phyloP scores from a whole-genome alignment of 148 eudicot species.

The Gaultheria prostrata region DNA sequence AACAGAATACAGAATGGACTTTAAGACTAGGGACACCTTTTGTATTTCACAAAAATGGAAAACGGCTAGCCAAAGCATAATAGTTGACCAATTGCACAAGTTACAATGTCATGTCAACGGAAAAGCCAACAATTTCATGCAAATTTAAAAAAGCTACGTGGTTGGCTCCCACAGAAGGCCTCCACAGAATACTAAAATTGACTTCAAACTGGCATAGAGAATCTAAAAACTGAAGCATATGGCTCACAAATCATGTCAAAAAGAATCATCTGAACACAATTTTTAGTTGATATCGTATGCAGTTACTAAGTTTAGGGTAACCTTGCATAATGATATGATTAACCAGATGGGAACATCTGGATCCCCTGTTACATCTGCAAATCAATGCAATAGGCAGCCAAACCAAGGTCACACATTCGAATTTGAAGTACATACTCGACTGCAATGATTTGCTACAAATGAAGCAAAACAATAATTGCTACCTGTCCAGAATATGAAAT shows the following conservation, averaged over 20 bases:
- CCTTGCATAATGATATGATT: background rate
- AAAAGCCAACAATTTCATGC: background rate
- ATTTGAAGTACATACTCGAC: background rate
- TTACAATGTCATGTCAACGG: background rate
- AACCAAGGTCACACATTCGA: background rate
- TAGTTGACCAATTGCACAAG: background rate
- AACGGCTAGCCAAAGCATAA: background rate
- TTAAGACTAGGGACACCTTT: background rate
- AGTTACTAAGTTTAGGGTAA: background rate
- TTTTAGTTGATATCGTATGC: background rate
- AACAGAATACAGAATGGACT: background rate
- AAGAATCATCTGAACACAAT: background rate
- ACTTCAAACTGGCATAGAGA: background rate
- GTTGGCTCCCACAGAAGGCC: background rate
- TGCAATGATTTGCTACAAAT: background rate
- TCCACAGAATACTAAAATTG: background rate
- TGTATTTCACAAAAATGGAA: background rate
- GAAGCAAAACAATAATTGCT: background rate
- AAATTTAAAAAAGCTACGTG: background rate
- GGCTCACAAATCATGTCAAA: background rate
- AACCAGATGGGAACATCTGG: background rate
- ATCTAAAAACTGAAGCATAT: background rate
- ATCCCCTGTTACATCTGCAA: background rate
- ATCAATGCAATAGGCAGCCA: background rate
- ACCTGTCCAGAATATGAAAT: background rate